phyloP scores from a whole-genome alignment of 2,329 filamentous ascomycete genomes.

The Alternaria gaisen region DNA sequence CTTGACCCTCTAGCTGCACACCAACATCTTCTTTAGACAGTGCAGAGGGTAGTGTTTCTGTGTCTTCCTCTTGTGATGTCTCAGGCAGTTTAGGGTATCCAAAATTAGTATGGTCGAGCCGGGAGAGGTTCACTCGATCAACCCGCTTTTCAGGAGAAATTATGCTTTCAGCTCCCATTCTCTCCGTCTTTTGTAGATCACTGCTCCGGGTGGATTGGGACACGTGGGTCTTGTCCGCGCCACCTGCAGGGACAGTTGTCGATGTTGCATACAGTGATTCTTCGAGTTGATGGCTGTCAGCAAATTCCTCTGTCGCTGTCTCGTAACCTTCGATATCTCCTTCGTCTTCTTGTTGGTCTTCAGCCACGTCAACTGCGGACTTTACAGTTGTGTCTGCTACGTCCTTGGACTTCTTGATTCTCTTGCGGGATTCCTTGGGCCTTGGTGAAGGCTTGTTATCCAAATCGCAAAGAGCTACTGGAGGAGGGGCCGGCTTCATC shows the following conservation, averaged over 20 bases:
- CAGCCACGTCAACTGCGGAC: conserved; percentile 21
- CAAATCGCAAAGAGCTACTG: conserved; percentile 73
- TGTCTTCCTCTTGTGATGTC: background rate
- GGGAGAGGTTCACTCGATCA: conserved; percentile 32
- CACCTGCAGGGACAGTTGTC: conserved; percentile 3
- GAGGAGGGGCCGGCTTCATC: conserved; percentile 74
- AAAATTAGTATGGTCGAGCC: conserved; percentile 24
- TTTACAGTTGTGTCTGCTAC: conserved; percentile 14
- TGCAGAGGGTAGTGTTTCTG: background rate
- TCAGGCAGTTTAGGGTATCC: conserved; percentile 24
- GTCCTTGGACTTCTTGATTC: conserved; percentile 20
- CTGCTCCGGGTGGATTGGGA: background rate
- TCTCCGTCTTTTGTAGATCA: background rate
- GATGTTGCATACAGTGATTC: conserved; percentile 17
- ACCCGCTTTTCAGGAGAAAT: conserved; percentile 18
- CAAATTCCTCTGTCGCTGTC: conserved; percentile 42
- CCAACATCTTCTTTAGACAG: background rate
- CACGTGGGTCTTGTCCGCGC: background rate
- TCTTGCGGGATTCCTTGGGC: conserved; percentile 20
- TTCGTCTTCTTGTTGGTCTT: conserved; percentile 31
- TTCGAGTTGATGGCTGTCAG: conserved; percentile 35
- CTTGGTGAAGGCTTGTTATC: conserved; percentile 50
- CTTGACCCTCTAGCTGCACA: background rate
- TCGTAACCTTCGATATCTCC: conserved; percentile 47
- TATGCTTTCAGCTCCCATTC: background rate